phyloP scores from a whole-genome alignment of 1,284 basidiomycete species.

The Marasmius sp. region DNA sequence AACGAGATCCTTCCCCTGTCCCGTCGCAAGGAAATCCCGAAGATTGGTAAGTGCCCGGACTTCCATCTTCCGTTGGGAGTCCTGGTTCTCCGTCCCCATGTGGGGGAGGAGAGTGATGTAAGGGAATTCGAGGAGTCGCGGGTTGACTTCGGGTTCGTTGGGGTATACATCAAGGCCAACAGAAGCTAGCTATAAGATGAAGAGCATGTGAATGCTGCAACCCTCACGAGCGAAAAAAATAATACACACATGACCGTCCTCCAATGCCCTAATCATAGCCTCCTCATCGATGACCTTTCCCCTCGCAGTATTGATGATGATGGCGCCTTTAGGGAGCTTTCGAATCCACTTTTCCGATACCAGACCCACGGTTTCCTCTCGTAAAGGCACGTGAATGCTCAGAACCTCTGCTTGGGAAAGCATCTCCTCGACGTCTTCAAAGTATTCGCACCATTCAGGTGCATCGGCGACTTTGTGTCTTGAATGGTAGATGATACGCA shows the following conservation, averaged over 20 bases:
- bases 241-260: slow-evolving; percentile 82
- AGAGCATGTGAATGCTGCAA: slow-evolving; percentile 6
- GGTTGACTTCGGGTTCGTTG: slow-evolving; percentile 85
- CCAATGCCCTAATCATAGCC: slow-evolving; percentile 81
- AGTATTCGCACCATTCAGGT: slow-evolving; percentile 80
- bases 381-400: slow-evolving; percentile 72
- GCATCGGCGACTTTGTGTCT: slow-evolving; percentile 56
- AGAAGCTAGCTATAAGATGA: slow-evolving; percentile 60
- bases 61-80: slow-evolving; percentile 83
- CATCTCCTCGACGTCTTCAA: slow-evolving; percentile 70
- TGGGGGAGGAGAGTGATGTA: slow-evolving; percentile 87
- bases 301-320: slow-evolving; percentile 88
- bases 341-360: slow-evolving; percentile 82
- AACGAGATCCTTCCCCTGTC: slow-evolving; percentile 65
- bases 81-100: slow-evolving; percentile 86
- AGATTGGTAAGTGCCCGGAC: slow-evolving; percentile 74
- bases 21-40: slow-evolving; percentile 62
- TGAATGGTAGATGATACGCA: slow-evolving; percentile 86
- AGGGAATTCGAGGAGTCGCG: slow-evolving; percentile 74
- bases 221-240: slow-evolving; percentile 4
- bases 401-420: slow-evolving; percentile 79
- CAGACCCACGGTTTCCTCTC: slow-evolving; percentile 71
- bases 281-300: slow-evolving; percentile 89
- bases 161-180: slow-evolving; percentile 92
- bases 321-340: slow-evolving; percentile 75